Percentiles rank a stretch among this genome's conserved stretches.
These are phyloP conservation scores for Talinum fruticosum DNA, from an alignment of 148 eudicot species.

Conservation along the genomic window DNA sequence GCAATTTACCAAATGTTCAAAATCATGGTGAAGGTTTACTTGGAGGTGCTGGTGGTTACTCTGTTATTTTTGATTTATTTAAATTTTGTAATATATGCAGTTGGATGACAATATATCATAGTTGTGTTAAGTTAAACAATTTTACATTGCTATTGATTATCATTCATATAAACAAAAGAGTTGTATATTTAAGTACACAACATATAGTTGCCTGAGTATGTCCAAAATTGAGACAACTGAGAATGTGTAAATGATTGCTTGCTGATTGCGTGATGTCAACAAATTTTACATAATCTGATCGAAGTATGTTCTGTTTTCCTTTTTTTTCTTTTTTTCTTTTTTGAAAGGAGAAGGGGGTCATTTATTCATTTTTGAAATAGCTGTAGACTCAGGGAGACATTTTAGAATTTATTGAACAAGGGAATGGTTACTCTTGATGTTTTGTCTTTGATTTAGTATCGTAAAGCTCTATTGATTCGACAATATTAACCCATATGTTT, in stretches of 20 bases:
- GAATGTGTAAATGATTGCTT: conserved; percentile 1
- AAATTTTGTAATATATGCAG: background rate
- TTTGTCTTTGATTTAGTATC: background rate
- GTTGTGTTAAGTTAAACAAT: background rate
- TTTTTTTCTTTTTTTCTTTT: background rate
- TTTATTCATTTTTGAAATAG: background rate
- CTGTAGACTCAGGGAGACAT: background rate
- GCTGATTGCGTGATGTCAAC: background rate
- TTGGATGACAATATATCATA: background rate
- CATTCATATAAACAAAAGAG: background rate
- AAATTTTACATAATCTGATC: background rate
- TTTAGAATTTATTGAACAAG: background rate
- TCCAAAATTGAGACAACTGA: background rate
- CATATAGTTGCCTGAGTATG: no score
- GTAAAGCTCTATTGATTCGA: background rate
- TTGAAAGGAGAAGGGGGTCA: background rate
- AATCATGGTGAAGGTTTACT: conserved; percentile 35
- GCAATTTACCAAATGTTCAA: conserved; percentile 30
- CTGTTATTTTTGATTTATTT: background rate
- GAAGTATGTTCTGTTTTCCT: no score
- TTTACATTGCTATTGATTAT: background rate
- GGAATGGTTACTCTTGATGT: background rate
- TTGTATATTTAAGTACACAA: background rate
- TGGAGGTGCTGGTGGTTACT: conserved; percentile 34
- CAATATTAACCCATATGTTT: background rate